A percentile compares a stretch with the other conserved stretches of the same genome.
phyloP scores from a whole-genome alignment of 371 early-diverging fungal species.

The Chytridium lagenaria region DNA sequence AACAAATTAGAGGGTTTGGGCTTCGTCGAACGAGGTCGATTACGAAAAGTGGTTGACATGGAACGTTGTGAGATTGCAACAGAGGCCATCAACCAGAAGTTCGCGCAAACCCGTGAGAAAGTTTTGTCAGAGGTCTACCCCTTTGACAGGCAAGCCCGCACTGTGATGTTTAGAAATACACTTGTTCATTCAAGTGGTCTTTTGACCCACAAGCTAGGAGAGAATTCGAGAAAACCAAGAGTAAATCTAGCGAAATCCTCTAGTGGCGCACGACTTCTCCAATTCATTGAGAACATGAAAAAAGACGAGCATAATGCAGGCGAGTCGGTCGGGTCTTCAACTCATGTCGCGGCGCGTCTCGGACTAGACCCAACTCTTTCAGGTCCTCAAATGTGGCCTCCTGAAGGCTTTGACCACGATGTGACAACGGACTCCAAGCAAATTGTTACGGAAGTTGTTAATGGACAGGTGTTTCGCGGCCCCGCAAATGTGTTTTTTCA shows the following conservation, averaged over 20 bases:
- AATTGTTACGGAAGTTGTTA: constrained; percentile 46
- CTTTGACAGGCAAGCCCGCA: neutral
- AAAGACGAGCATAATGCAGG: neutral
- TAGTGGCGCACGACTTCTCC: neutral
- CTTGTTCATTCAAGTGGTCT: neutral
- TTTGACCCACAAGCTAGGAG: neutral
- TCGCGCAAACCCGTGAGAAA: constrained; percentile 56
- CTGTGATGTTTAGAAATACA: neutral
- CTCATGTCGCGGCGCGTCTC: neutral
- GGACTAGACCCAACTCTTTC: constrained; percentile 19
- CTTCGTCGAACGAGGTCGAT: constrained; percentile 60
- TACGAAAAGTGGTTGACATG: constrained; percentile 62
- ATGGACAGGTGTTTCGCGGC: constrained; percentile 49
- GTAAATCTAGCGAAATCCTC: neutral
- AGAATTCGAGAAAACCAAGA: no score
- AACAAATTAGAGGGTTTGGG: constrained; percentile 56
- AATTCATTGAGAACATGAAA: neutral
- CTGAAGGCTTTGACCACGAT: neutral
- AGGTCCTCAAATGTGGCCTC: constrained; percentile 36
- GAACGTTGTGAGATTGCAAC: constrained; percentile 69
- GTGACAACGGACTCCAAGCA: constrained; percentile 10
- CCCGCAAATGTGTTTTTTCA: constrained; percentile 71
- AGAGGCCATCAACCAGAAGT: constrained; percentile 59
- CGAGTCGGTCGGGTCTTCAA: neutral
- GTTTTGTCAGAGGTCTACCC: neutral